These are phyloP conservation scores for Pythium diclinum DNA, from an alignment of 352 stramenopile genomes.

Conservation along the genomic window DNA sequence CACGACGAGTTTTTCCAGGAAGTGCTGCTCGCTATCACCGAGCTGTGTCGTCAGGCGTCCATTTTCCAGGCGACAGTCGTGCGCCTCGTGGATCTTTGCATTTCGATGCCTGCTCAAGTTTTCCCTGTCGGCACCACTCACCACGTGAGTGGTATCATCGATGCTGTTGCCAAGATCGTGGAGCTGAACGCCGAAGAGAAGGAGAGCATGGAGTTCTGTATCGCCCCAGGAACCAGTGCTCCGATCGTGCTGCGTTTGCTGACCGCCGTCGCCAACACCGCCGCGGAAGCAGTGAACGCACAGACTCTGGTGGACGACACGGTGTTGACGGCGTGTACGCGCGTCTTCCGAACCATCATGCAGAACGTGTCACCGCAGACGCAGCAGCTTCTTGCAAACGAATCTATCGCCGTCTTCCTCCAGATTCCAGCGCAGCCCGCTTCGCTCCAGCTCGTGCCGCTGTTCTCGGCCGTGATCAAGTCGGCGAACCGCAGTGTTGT, in stretches of 20 bases:
- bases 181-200: slow-evolving; percentile 69
- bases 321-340: slow-evolving; percentile 49
- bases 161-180: slow-evolving; percentile 78
- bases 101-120: slow-evolving; percentile 26
- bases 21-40: slow-evolving; percentile 62
- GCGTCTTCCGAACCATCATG: slow-evolving; percentile 73
- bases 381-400: slow-evolving; percentile 61
- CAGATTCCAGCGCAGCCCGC: slow-evolving; percentile 36
- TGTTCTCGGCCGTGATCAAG: slow-evolving; percentile 79
- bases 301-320: slow-evolving; percentile 33
- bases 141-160: slow-evolving; percentile 51
- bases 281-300: slow-evolving; percentile 34
- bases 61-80: slow-evolving; percentile 83
- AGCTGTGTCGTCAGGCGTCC: slow-evolving; percentile 64
- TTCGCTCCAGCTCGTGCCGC: slow-evolving; percentile 65
- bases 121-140: slow-evolving; percentile 25
- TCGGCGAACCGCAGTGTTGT: slow-evolving; percentile 56
- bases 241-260: slow-evolving; percentile 70
- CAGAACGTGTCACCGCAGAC: slow-evolving; percentile 62
- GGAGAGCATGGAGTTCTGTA: slow-evolving; percentile 82
- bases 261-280: slow-evolving; percentile 55
- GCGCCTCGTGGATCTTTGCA: slow-evolving; percentile 61
- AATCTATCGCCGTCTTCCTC: slow-evolving; percentile 60
- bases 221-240: slow-evolving; percentile 23
- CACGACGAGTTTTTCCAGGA: slow-evolving; percentile 72